A percentile compares a stretch with the other conserved stretches of the same genome.
phyloP scores from a whole-genome alignment of 1,139 yeast genomes.

The Kodamaea sp. region DNA sequence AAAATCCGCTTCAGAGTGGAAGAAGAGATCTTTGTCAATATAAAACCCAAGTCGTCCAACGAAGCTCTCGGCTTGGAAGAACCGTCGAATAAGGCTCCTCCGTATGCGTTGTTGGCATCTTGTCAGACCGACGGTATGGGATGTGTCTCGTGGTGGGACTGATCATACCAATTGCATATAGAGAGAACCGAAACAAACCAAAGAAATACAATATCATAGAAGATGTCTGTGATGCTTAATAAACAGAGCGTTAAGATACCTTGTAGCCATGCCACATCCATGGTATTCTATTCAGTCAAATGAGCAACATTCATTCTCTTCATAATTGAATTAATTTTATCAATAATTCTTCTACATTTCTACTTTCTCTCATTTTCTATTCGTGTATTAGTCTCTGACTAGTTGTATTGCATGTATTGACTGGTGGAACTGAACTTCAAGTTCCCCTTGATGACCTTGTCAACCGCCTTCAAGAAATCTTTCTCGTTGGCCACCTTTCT shows the following conservation, averaged over 20 bases:
- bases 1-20: constrained; percentile 89
- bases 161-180: too few relatives aligned
- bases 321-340: background rate
- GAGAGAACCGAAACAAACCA: too few relatives aligned
- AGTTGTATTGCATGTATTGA: constrained; percentile 97
- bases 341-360: background rate
- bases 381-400: constrained; percentile 7
- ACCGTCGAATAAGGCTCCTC: constrained; percentile 51
- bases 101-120: constrained; percentile 84
- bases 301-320: too few relatives aligned
- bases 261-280: too few relatives aligned
- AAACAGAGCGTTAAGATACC: constrained; percentile 1
- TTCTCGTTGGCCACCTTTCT: constrained; percentile 97
- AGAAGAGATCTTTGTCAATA: constrained; percentile 80
- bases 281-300: too few relatives aligned
- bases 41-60: constrained; percentile 71
- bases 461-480: constrained; percentile 96
- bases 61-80: constrained; percentile 37
- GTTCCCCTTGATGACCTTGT: constrained; percentile 97
- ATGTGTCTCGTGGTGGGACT: constrained; percentile 86
- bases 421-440: constrained; percentile 96
- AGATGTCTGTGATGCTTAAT: too few relatives aligned
- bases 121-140: constrained; percentile 98
- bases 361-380: background rate
- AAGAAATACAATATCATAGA: too few relatives aligned